Conservation (phyloP, 129 eudicot species). For the Flaveria trinervia region DNA sequence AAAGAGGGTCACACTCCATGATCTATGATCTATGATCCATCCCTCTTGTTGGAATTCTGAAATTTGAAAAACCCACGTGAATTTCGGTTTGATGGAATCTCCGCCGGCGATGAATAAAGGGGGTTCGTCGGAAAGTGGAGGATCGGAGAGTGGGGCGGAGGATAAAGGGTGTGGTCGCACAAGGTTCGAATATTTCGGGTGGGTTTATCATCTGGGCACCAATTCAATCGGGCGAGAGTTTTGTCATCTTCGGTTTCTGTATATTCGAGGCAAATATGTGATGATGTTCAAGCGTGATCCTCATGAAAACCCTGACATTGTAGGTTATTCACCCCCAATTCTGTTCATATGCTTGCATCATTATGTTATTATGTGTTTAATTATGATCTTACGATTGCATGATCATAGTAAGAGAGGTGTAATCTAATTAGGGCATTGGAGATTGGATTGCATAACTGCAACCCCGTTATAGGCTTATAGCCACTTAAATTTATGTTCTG, state of each 20-base stretch:
- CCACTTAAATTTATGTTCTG: background rate
- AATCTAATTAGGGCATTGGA: background rate
- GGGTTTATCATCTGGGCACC: conserved; percentile 86
- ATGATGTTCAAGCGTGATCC: conserved; percentile 94
- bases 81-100: conserved; percentile 36
- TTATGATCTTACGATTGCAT: background rate
- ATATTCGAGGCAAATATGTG: conserved; percentile 65
- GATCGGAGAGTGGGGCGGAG: conserved; percentile 54
- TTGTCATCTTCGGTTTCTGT: conserved; percentile 73
- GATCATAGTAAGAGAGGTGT: background rate
- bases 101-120: conserved; percentile 30
- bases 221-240: conserved; percentile 79
- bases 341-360: background rate
- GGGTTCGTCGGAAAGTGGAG: conserved; percentile 53
- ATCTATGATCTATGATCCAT: too few relatives aligned
- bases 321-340: conserved; percentile 35
- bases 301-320: conserved; percentile 68
- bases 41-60: too few relatives aligned
- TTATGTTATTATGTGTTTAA: background rate
- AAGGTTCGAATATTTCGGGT: conserved; percentile 66
- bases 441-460: too few relatives aligned
- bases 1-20: too few relatives aligned
- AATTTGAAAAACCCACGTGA: conserved; percentile 20
- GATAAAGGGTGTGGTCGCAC: conserved; percentile 41
- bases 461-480: background rate